These are phyloP conservation scores for Podochytrium sp. DNA, from an alignment of 192 early-diverging fungal species.

Conservation along the genomic window DNA sequence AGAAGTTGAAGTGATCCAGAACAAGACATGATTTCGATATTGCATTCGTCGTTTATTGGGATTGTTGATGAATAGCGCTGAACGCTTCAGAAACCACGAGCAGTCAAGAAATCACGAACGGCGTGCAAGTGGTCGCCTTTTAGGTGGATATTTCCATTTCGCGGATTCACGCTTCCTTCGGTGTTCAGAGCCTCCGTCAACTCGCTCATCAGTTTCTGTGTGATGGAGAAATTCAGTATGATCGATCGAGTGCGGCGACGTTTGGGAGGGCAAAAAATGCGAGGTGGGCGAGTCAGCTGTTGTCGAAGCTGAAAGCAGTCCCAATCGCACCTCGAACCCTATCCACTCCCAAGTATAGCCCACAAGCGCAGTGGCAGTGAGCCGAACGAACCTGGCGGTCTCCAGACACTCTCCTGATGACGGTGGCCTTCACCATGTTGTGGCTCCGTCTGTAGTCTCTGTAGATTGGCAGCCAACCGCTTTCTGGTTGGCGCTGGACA, in stretches of 20 bases:
- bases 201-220: conserved; percentile 16
- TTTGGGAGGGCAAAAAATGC: background rate
- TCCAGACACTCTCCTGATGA: conserved; percentile 13
- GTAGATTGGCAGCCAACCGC: conserved; percentile 31
- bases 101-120: conserved; percentile 26
- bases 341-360: background rate
- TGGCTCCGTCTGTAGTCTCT: conserved; percentile 14
- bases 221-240: background rate
- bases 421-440: conserved; percentile 20
- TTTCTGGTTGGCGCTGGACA: background rate
- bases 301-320: too few species aligned
- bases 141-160: conserved; percentile 2
- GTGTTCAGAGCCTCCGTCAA: conserved; percentile 5
- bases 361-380: background rate
- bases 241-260: background rate
- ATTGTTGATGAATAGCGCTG: background rate
- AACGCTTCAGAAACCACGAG: conserved; percentile 6
- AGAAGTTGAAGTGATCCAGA: conserved; percentile 1
- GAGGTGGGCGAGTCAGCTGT: too few species aligned
- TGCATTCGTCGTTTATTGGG: background rate
- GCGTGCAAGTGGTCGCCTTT: conserved; percentile 29
- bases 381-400: background rate
- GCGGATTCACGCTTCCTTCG: conserved; percentile 2
- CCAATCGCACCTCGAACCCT: background rate
- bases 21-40: background rate